Percentiles rank a stretch among this genome's conserved stretches.
These are phyloP conservation scores for Chlamydomonas applanata DNA, from an alignment of 139 green algal species.

Conservation along the genomic window DNA sequence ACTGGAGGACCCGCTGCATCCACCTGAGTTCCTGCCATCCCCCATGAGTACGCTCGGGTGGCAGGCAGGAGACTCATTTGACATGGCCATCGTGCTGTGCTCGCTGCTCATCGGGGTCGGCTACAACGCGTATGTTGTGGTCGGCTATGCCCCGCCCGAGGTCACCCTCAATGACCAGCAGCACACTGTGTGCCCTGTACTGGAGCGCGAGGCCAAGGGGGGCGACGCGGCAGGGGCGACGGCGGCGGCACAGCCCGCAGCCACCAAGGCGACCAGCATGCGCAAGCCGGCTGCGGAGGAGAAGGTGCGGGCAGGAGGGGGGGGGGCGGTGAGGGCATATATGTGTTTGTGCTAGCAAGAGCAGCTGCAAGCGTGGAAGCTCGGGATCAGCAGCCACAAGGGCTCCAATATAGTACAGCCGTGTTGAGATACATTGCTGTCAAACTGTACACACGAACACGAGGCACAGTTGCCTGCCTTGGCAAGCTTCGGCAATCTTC, in stretches of 20 bases:
- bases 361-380: not conserved
- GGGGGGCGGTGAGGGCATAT: too few relatives aligned
- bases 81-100: conserved; percentile 68
- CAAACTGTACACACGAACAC: too few relatives aligned
- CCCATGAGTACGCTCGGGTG: conserved; percentile 69
- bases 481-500: too few relatives aligned
- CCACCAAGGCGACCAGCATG: too few relatives aligned
- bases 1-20: conserved; percentile 72
- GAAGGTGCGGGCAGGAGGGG: too few relatives aligned
- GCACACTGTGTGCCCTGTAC: conserved; percentile 38
- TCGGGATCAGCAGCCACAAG: too few relatives aligned
- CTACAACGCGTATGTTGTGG: conserved; percentile 79
- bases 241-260: not conserved
- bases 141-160: conserved; percentile 50
- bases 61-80: conserved; percentile 79
- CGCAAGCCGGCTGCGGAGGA: not conserved
- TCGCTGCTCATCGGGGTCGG: conserved; percentile 73
- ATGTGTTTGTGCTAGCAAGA: too few relatives aligned
- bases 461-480: too few relatives aligned
- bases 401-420: too few relatives aligned
- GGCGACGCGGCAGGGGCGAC: not conserved
- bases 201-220: conserved; percentile 26
- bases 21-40: conserved; percentile 63
- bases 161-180: conserved; percentile 68
- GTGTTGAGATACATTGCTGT: too few relatives aligned